Percentiles rank a stretch among this genome's conserved stretches.
Evolutionary conservation across 2,329 filamentous ascomycete genomes (phyloP).

Genomic region (Tricladium varicosporioides): DNA sequence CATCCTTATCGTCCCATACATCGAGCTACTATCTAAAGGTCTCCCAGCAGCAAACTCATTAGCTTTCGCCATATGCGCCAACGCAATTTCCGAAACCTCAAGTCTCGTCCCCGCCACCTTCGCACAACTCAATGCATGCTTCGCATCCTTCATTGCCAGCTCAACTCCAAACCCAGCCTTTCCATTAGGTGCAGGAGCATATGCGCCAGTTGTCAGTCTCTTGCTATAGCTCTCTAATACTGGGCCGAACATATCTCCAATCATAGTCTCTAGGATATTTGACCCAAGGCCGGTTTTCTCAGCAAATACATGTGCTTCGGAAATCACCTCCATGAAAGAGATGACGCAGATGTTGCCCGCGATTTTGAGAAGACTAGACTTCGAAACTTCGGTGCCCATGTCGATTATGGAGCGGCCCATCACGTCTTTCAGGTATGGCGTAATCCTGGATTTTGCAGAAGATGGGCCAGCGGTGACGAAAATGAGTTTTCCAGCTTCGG

Average conservation of each 20-base stretch:
- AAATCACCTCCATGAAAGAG: constrained; percentile 43
- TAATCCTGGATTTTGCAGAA: constrained; percentile 34
- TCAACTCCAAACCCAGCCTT: constrained; percentile 26
- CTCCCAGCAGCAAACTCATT: constrained; percentile 36
- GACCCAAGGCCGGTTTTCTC: constrained; percentile 44
- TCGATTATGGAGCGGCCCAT: constrained; percentile 42
- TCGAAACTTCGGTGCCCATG: constrained; percentile 42
- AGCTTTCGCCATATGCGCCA: constrained; percentile 44
- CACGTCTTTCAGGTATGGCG: constrained; percentile 42
- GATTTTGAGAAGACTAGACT: constrained; percentile 43
- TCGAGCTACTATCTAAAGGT: constrained; percentile 47
- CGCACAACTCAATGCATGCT: constrained; percentile 27
- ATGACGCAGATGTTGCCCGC: constrained; percentile 34
- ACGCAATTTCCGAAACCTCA: constrained; percentile 23
- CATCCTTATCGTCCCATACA: constrained; percentile 47
- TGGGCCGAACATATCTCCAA: constrained; percentile 42
- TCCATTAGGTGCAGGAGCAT: constrained; percentile 36
- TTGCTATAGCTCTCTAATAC: constrained; percentile 43
- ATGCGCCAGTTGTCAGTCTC: constrained; percentile 41
- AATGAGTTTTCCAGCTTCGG: constrained; percentile 44
- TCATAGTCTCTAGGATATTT: constrained; percentile 40
- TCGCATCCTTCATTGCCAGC: constrained; percentile 30
- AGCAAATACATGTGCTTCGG: constrained; percentile 45
- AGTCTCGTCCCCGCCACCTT: constrained; percentile 20
- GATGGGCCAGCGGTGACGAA: constrained; percentile 42